Conservation (phyloP, 2,329 filamentous ascomycete species). For the Phyllosticta paracitricarpa region DNA sequence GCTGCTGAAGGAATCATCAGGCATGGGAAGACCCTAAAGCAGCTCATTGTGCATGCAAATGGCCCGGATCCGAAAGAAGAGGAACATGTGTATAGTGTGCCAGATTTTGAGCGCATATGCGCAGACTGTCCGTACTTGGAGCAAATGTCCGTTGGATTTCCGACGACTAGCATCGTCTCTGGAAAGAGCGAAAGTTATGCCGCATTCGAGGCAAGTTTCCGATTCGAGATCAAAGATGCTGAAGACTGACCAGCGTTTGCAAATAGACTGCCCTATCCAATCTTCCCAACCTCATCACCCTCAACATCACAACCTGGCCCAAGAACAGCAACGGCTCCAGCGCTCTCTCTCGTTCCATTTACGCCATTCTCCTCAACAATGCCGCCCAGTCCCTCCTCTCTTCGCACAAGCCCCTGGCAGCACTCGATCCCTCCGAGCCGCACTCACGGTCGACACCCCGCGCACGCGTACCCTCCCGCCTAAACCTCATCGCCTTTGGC, state of each 20-base stretch:
- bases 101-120: conserved; percentile 37
- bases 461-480: conserved; percentile 1
- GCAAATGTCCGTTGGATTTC: conserved; percentile 39
- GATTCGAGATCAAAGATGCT: not conserved
- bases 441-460: not conserved
- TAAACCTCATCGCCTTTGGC: conserved; percentile 11
- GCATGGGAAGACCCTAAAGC: conserved; percentile 36
- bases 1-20: conserved; percentile 32
- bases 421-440: conserved; percentile 12
- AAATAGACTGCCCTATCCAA: conserved; percentile 26
- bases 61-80: conserved; percentile 33
- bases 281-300: conserved; percentile 32
- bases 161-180: conserved; percentile 33
- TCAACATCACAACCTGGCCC: conserved; percentile 42
- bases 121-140: conserved; percentile 33
- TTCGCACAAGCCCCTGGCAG: conserved; percentile 3
- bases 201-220: conserved; percentile 28
- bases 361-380: conserved; percentile 35
- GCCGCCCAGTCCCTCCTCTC: conserved; percentile 24
- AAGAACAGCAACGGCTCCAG: conserved; percentile 30
- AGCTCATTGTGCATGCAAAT: conserved; percentile 36
- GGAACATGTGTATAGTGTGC: conserved; percentile 34
- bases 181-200: conserved; percentile 33
- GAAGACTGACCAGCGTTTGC: not conserved
- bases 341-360: conserved; percentile 33